Evolutionary conservation across 306 rosid genomes (phyloP).

Genomic region (Quercus rubra): DNA sequence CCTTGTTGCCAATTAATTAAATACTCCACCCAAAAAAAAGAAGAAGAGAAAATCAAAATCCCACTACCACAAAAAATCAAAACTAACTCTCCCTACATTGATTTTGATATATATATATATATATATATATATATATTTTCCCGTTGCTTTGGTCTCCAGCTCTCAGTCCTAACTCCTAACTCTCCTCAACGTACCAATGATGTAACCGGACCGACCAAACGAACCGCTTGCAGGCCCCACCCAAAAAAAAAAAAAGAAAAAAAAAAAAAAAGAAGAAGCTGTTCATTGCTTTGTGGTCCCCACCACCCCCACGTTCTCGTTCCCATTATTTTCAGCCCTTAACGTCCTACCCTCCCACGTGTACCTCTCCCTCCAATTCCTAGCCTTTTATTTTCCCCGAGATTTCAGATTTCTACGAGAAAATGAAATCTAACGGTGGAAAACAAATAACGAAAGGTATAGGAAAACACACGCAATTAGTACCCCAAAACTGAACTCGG

Average conservation of each 20-base stretch:
- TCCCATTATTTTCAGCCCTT: constrained; percentile 27
- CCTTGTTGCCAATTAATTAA: neutral
- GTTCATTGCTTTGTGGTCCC: constrained; percentile 43
- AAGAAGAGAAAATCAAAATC: neutral
- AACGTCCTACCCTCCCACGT: constrained; percentile 39
- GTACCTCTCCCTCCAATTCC: constrained; percentile 25
- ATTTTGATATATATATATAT: too few relatives aligned
- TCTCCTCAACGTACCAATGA: constrained; percentile 14
- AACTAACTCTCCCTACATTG: too few relatives aligned
- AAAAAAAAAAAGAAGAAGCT: neutral
- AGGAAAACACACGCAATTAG: constrained; percentile 4
- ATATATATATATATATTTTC: too few relatives aligned
- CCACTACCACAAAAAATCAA: too few relatives aligned
- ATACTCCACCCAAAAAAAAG: neutral
- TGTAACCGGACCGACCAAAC: constrained; percentile 30
- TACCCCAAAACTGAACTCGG: neutral
- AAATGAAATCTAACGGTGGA: constrained; percentile 2
- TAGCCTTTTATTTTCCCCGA: constrained; percentile 4
- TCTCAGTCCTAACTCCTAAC: too few relatives aligned
- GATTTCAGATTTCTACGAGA: neutral
- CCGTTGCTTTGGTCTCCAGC: too few relatives aligned
- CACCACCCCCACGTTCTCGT: constrained; percentile 48
- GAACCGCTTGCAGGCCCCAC: constrained; percentile 35
- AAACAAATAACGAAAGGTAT: neutral
- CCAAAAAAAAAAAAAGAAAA: neutral